A percentile compares a stretch with the other conserved stretches of the same genome.
These are phyloP conservation scores for Salix suchowensis DNA, from an alignment of 345 rosid species.

Conservation along the genomic window DNA sequence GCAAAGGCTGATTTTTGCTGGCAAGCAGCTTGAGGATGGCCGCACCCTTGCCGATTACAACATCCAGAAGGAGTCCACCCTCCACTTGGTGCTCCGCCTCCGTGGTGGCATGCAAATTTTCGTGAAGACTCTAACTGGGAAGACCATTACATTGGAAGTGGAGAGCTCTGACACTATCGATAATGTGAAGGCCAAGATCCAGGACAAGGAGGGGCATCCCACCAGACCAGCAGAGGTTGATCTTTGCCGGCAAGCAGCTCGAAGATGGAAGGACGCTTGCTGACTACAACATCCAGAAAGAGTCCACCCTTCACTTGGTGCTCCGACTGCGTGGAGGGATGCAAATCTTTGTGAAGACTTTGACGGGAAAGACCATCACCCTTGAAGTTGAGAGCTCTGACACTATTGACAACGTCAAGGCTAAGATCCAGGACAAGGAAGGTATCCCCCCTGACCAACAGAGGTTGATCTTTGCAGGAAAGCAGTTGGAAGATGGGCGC, in stretches of 20 bases:
- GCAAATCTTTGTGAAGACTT: too few relatives aligned
- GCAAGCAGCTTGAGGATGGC: constrained; percentile 40
- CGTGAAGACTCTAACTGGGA: constrained; percentile 36
- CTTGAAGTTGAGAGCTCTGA: too few relatives aligned
- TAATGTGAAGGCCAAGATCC: too few relatives aligned
- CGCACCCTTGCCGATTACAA: constrained; percentile 36
- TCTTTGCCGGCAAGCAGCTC: too few relatives aligned
- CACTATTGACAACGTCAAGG: constrained; percentile 23
- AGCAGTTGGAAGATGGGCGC: constrained; percentile 39
- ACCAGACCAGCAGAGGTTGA: too few relatives aligned
- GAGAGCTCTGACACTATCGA: constrained; percentile 6
- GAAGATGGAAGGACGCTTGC: too few relatives aligned
- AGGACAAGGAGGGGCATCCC: too few relatives aligned
- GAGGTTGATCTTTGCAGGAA: constrained; percentile 36
- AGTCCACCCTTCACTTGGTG: too few relatives aligned
- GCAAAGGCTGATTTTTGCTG: constrained; percentile 38
- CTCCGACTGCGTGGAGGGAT: too few relatives aligned
- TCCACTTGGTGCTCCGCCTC: constrained; percentile 36
- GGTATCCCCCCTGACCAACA: constrained; percentile 40
- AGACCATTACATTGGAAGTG: constrained; percentile 38
- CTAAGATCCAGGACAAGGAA: constrained; percentile 40
- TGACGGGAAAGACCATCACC: too few relatives aligned
- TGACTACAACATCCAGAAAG: too few relatives aligned
- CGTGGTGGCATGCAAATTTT: constrained; percentile 41
- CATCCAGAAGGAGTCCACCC: constrained; percentile 39